phyloP scores from a whole-genome alignment of 192 early-diverging fungal species.

The Podila clonocystis region DNA sequence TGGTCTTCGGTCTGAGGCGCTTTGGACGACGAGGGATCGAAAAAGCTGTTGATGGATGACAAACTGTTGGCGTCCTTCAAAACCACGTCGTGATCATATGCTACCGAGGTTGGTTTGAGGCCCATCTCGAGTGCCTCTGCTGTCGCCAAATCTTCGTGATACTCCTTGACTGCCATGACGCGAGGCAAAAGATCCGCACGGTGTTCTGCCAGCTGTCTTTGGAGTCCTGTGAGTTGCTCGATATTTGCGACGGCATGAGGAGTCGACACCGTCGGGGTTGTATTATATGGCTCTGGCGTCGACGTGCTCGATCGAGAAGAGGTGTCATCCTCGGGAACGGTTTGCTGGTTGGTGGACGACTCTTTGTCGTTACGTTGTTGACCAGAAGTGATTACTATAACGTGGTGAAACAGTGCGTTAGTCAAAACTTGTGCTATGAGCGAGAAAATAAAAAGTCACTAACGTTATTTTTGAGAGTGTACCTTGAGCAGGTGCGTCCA shows the following conservation, averaged over 20 bases:
- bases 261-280: not conserved
- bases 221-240: constrained; percentile 31
- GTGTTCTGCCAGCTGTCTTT: constrained; percentile 36
- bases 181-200: constrained; percentile 29
- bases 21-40: not conserved
- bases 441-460: no score
- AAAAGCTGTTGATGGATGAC: not conserved
- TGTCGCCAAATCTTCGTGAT: constrained; percentile 1
- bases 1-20: not conserved
- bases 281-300: not conserved
- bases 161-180: constrained; percentile 30
- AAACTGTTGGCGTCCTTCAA: constrained; percentile 1
- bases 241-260: not conserved
- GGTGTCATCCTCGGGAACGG: not conserved
- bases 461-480: not conserved
- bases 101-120: not conserved
- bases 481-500: not conserved
- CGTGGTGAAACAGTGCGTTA: no score
- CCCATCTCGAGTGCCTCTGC: not conserved
- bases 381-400: no score
- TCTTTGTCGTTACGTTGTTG: no score
- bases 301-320: not conserved
- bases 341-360: no score
- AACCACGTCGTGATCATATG: not conserved
- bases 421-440: no score